phyloP scores from a whole-genome alignment of 106 monocot genomes.

The Allium cepa region DNA sequence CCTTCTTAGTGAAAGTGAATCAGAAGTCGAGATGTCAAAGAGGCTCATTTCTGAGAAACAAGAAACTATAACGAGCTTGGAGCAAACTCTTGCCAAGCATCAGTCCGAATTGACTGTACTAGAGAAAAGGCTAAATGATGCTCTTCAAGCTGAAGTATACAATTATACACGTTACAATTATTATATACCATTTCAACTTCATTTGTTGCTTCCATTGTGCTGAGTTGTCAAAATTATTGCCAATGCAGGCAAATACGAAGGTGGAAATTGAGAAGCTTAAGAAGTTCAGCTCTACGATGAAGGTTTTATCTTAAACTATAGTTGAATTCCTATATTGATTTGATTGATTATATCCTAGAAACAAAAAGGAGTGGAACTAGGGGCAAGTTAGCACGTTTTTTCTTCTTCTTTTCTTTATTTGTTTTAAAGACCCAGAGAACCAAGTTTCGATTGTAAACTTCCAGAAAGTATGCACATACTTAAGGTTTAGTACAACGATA shows the following conservation, averaged over 20 bases:
- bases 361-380: no score
- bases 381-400: no score
- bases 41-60: constrained; percentile 51
- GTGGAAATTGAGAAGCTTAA: constrained; percentile 57
- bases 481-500: no score
- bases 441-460: no score
- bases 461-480: no score
- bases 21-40: constrained; percentile 35
- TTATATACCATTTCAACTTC: not conserved
- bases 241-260: constrained; percentile 38
- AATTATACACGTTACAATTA: not conserved
- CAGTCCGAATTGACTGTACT: constrained; percentile 44
- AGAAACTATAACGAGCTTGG: constrained; percentile 34
- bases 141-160: constrained; percentile 51
- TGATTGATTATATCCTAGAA: no score
- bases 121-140: constrained; percentile 59
- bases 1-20: constrained; percentile 28
- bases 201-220: not conserved
- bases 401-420: no score
- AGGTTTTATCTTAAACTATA: constrained; percentile 22
- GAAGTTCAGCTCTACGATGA: constrained; percentile 16
- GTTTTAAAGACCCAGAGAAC: no score
- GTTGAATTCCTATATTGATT: no score
- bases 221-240: not conserved
- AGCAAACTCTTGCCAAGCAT: constrained; percentile 49